Base-by-base conservation (phyloP, 306 rosid species). In the Dalbergia cultrata region DNA sequence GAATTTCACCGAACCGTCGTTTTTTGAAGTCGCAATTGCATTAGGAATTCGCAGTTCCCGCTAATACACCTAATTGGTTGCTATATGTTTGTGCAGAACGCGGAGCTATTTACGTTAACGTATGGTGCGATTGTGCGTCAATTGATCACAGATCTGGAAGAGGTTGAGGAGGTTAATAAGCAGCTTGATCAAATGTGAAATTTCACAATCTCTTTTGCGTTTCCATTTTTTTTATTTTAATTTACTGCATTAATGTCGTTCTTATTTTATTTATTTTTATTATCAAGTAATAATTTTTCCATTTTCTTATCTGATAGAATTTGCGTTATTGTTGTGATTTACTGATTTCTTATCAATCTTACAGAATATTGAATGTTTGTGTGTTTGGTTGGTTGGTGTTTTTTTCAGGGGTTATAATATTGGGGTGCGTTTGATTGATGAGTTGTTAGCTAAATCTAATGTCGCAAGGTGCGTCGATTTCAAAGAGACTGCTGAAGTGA, bases 101-200 rank as follows among this genome's bases (percentile, higher is more conserved):
- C 97, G 11, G 99, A 95, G 89, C 90, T 95, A 0, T 95, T 95
- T 88, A 95, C 98, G 8, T 79, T 95, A 82, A 95, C 99, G 22
- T 95, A 95, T 22, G 99, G 99, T 16, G 98, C 99, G 13, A 90
- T 92, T 44, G 98, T 95, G 78, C 98, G 98, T 60, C 99, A 95
- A 78, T 88, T 95, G 91, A 98, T 95, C 49, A 95, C 99, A 4
- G 99, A 95, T 88, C 94, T 95, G 70, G 99, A 93, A 86, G 99
- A 95, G 87, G 98, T 91, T 22, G 98, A 95, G 75, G 99, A 95
- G 89, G 99, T 95, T 45, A 95, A 95, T 93, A 95, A 91, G 81
- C 97, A 95, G 87, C 97, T 95, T 65, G 97, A 95, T 81, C 99
- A 93, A 84, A 95, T 95, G 99, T 95, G 87, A 18, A 54, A 5